Conservation (phyloP, 257 asterid genomes). For the Cruciata laevipes region DNA sequence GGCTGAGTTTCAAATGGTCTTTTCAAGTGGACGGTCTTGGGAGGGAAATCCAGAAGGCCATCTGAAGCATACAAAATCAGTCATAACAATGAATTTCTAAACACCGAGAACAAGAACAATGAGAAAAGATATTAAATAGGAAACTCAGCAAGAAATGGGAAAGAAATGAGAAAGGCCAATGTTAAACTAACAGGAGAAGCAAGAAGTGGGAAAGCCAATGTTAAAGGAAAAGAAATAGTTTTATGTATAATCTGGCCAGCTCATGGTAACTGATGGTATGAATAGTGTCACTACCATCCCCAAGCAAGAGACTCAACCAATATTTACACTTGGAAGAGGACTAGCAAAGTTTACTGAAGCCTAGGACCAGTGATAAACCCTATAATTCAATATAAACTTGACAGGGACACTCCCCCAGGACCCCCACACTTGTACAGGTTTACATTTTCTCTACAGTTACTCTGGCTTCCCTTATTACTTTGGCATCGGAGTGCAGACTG, state of each 20-base stretch:
- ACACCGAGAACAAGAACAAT: no score
- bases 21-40: conserved; percentile 53
- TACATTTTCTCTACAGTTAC: neutral
- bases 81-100: neutral
- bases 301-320: neutral
- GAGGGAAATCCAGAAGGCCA: conserved; percentile 63
- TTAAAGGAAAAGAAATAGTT: neutral
- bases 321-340: neutral
- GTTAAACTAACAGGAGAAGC: neutral
- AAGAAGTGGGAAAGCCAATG: neutral
- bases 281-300: neutral
- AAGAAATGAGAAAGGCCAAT: no score
- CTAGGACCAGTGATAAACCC: no score
- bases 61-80: conserved; percentile 36
- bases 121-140: no score
- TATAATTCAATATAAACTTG: no score
- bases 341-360: neutral
- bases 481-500: neutral
- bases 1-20: conserved; percentile 64
- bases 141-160: no score
- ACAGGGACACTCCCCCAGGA: no score
- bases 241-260: neutral
- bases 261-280: neutral
- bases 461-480: neutral
- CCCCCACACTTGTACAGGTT: neutral